Base-by-base conservation (phyloP, 2,329 filamentous ascomycete species). In the Furcasterigmium sp. region DNA sequence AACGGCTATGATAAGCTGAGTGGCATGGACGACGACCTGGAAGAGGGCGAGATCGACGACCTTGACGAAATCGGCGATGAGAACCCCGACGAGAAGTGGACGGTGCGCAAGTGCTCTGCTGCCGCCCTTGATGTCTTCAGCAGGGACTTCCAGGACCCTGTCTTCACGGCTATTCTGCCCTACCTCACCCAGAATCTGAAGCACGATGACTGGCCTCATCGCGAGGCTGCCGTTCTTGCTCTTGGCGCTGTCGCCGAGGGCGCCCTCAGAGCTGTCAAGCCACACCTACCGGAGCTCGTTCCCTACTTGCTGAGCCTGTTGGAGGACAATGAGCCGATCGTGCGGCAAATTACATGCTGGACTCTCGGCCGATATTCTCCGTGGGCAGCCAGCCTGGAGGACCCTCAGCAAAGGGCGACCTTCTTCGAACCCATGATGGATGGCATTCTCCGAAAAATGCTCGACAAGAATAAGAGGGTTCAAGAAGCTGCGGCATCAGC, bases 391-490 rank as follows among this genome's bases (percentile, higher is more conserved):
- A 80, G 83, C 49, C 76, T 96, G 18, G 68, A 78, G 19, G 80
- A 85, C 39, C 75, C 75, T 14, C 68, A 70, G 15, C 78, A 90
- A 50, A 85, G 84, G 57, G 77, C 84, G 41, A 78, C 81, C 45
- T 96, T 81, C 64, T 98, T 98, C 56, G 85, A 93, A 56, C 91
- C 91, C 1, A 87, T 97, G 77, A 95, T 98, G 90, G 91, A 95
- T 50, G 93, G 91, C 6, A 91, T 98, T 39, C 70, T 98, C 45
- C 83, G 82, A 47, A 87, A 91, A 59, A 98, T 98, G 93, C 74
- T 98, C 37, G 93, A 98, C 65, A 84, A 80, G 61, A 97, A 97
- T 75, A 98, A 98, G 72, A 90, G 91, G 62, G 93, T 98, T 1
- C 93, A 98, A 61, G 91, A 97, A 64, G 91, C 93, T 14, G 93